Percentiles rank a stretch among this genome's conserved stretches.
Evolutionary conservation across 768 basidiomycete genomes (phyloP).

Genomic region (Mycena haematopus): DNA sequence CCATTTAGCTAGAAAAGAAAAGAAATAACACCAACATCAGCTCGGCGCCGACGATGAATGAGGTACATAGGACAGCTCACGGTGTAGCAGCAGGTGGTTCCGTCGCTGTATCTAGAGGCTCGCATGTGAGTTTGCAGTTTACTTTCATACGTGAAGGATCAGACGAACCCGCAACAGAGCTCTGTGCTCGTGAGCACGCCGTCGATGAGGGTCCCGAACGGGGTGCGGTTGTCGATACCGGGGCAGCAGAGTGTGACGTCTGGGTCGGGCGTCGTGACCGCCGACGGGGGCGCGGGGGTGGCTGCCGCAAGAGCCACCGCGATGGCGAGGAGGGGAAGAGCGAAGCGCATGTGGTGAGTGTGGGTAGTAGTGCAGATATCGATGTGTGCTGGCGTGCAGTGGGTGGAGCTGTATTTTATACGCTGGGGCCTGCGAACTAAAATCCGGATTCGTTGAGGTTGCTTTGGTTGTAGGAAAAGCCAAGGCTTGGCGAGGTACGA

Average conservation of each 20-base stretch:
- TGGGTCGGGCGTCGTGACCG: neutral
- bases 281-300: neutral
- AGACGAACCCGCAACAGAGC: slow-evolving; percentile 15
- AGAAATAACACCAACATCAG: slow-evolving; percentile 4
- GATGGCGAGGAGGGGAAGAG: neutral
- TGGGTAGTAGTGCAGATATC: neutral
- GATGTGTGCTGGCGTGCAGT: slow-evolving; percentile 5
- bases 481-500: too few relatives aligned
- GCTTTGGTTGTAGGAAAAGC: slow-evolving; percentile 1
- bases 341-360: slow-evolving; percentile 1
- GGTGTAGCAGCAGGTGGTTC: slow-evolving; percentile 8
- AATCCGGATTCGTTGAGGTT: slow-evolving; percentile 6
- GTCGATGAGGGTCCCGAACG: slow-evolving; percentile 2
- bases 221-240: slow-evolving; percentile 4
- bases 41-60: slow-evolving; percentile 2
- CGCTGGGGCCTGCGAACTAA: slow-evolving; percentile 5
- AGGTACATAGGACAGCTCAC: neutral
- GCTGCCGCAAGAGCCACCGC: slow-evolving; percentile 1
- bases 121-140: slow-evolving; percentile 4
- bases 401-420: slow-evolving; percentile 9
- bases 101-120: slow-evolving; percentile 12
- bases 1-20: neutral
- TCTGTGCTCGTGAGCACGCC: slow-evolving; percentile 1
- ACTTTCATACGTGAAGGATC: neutral
- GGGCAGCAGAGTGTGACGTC: slow-evolving; percentile 6